A percentile compares a stretch with the other conserved stretches of the same genome.
Conservation (phyloP, 2,329 filamentous ascomycete genomes). For the Cordyceps pruinosa region DNA sequence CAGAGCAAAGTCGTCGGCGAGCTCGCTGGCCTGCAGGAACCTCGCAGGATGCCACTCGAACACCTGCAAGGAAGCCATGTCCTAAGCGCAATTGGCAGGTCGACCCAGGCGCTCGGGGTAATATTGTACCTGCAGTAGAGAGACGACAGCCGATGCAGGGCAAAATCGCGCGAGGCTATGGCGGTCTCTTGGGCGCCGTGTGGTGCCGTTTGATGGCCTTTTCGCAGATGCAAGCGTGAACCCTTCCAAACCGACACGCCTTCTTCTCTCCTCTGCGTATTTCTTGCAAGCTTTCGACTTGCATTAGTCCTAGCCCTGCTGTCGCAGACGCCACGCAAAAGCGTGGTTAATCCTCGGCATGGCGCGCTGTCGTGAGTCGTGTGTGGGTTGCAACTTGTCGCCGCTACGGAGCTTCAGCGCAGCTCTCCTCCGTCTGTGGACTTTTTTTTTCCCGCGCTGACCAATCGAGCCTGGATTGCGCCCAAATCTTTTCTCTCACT, state of each 20-base stretch:
- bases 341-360: constrained; percentile 10
- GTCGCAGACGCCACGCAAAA: not conserved
- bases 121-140: not conserved
- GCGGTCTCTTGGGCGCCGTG: no score
- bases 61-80: not conserved
- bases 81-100: not conserved
- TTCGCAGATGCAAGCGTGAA: not conserved
- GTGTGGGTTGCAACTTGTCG: not conserved
- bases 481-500: constrained; percentile 1
- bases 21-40: constrained; percentile 28
- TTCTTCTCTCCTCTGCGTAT: not conserved
- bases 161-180: not conserved
- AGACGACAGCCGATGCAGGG: no score
- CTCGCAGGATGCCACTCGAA: constrained; percentile 36
- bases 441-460: constrained; percentile 9
- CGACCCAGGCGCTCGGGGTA: not conserved
- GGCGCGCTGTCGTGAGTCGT: not conserved
- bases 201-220: not conserved
- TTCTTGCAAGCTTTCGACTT: not conserved
- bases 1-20: constrained; percentile 34
- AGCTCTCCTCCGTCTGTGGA: not conserved
- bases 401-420: not conserved
- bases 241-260: not conserved
- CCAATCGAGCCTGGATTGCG: constrained; percentile 7
- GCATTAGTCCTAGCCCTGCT: constrained; percentile 6